A percentile compares a stretch with the other conserved stretches of the same genome.
phyloP scores from a whole-genome alignment of 306 rosid species.

The Casuarina cunninghamiana region DNA sequence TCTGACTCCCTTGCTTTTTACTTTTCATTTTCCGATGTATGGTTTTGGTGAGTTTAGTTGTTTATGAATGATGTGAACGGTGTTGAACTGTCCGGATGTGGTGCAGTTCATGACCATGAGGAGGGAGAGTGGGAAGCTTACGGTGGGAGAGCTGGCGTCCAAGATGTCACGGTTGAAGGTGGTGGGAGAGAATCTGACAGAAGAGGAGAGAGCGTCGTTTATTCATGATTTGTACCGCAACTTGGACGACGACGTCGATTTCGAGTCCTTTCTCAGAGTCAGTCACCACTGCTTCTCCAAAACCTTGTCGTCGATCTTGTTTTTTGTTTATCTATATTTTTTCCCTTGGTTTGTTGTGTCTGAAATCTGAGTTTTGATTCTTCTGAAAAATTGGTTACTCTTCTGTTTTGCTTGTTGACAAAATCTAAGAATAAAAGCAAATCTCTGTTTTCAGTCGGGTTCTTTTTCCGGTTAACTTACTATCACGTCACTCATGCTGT shows the following conservation, averaged over 20 bases:
- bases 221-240: conserved; percentile 65
- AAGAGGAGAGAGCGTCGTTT: conserved; percentile 80
- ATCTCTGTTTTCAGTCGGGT: no score
- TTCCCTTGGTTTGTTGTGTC: no score
- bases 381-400: no score
- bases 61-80: conserved; percentile 19
- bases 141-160: conserved; percentile 73
- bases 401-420: no score
- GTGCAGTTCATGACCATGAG: conserved; percentile 80
- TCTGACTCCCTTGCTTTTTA: not conserved
- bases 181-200: conserved; percentile 86
- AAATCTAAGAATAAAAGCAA: no score
- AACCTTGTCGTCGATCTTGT: no score
- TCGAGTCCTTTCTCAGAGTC: conserved; percentile 88
- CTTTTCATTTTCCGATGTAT: conserved; percentile 10
- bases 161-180: conserved; percentile 83
- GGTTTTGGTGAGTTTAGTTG: conserved; percentile 11
- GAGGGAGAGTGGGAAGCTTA: conserved; percentile 76
- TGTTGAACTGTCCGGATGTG: conserved; percentile 10
- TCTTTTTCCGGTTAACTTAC: no score
- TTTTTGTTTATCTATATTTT: no score
- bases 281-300: conserved; percentile 9
- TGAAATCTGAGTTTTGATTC: no score
- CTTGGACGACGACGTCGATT: conserved; percentile 77
- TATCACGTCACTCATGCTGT: no score